Percentiles rank a stretch among this genome's conserved stretches.
phyloP scores from a whole-genome alignment of 768 basidiomycete species.

The Pilatotrama ljubarskyi region DNA sequence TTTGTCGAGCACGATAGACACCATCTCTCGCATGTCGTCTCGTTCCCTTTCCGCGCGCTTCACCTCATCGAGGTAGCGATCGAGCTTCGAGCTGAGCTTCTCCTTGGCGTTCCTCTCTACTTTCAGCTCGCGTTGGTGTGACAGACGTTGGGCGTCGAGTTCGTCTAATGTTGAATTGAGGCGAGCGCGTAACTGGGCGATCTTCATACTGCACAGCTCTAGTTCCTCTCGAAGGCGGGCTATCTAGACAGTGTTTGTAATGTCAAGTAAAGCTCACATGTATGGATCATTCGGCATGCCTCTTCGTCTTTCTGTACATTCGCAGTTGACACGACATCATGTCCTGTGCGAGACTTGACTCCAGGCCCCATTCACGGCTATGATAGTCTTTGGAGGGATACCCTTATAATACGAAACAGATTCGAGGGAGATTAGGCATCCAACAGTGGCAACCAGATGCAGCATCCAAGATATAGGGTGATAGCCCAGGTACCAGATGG shows the following conservation, averaged over 20 bases:
- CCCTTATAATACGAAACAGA: no score
- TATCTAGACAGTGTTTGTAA: background rate
- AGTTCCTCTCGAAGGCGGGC: conserved; percentile 7
- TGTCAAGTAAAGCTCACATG: background rate
- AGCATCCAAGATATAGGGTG: no score
- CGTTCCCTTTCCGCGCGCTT: conserved; percentile 44
- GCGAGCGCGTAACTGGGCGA: conserved; percentile 46
- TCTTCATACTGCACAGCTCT: conserved; percentile 3
- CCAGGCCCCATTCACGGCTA: background rate
- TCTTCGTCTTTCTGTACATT: background rate
- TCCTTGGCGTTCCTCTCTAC: conserved; percentile 34
- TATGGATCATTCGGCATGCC: background rate
- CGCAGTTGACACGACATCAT: background rate
- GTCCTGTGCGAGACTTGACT: background rate
- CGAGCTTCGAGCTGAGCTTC: conserved; percentile 40
- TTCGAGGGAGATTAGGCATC: no score
- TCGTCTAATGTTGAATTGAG: conserved; percentile 51
- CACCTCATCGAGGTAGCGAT: conserved; percentile 35
- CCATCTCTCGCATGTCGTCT: conserved; percentile 56
- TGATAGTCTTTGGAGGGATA: no score
- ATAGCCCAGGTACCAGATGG: background rate
- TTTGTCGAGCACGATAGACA: conserved; percentile 56
- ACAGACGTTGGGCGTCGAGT: conserved; percentile 44
- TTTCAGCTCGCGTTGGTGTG: conserved; percentile 43
- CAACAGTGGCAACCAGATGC: no score